Conservation (phyloP, 176 grass and related monocot genomes). For the Oryza coarctata region DNA sequence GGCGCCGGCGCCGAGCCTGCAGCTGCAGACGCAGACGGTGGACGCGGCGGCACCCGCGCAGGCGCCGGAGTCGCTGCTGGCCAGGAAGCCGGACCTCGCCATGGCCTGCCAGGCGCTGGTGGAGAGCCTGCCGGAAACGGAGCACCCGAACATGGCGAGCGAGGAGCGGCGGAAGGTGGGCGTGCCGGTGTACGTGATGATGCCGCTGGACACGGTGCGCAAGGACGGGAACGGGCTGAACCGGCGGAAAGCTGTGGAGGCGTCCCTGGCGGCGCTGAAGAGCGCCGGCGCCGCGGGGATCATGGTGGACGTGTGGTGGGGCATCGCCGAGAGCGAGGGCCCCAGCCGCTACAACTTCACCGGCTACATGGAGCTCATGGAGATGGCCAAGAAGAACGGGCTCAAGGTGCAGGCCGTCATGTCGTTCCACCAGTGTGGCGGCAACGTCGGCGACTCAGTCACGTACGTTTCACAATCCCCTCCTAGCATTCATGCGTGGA, state of each 20-base stretch:
- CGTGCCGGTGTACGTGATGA: conserved; percentile 69
- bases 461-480: conserved; percentile 35
- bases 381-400: conserved; percentile 51
- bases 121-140: background rate
- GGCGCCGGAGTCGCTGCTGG: background rate
- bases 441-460: conserved; percentile 62
- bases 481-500: background rate
- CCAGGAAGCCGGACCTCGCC: conserved; percentile 24
- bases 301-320: conserved; percentile 82
- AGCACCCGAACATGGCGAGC: background rate
- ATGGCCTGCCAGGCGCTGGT: conserved; percentile 51
- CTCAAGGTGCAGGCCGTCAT: conserved; percentile 87
- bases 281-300: conserved; percentile 52
- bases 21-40: conserved; percentile 24
- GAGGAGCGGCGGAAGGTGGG: conserved; percentile 34
- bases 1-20: background rate
- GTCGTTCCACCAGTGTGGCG: conserved; percentile 91
- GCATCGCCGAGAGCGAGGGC: conserved; percentile 50
- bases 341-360: conserved; percentile 57
- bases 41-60: conserved; percentile 16
- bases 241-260: conserved; percentile 52
- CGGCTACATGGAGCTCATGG: conserved; percentile 71
- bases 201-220: conserved; percentile 60
- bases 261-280: conserved; percentile 53
- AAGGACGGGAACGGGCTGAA: conserved; percentile 44